Base-by-base conservation (phyloP, 192 early-diverging fungal species). In the Podila horticola region DNA sequence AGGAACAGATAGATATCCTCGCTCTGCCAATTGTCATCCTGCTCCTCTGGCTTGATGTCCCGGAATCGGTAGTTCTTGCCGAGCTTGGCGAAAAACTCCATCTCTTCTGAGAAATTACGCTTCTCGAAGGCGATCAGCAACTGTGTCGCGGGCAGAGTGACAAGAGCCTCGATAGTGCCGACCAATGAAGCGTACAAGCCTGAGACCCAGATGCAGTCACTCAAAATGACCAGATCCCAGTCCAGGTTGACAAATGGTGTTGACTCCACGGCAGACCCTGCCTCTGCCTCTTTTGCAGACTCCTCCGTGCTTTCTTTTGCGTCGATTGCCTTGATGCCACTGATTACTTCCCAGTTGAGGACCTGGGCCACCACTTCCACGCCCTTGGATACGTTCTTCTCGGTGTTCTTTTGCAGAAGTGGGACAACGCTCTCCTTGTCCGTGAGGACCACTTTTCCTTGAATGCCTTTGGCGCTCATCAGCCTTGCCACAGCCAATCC, bases 401-500 rank as follows among this genome's bases (percentile, higher is more conserved):
- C 51, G 5, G 79, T 33, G 62, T 90, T 90, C 13, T 63, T 62
- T 41, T 71, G 72, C 19, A 87, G 62, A 17, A 89, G 62, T 30
- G 83, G 83, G n/a, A 88, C 19, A 6, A 83, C 74, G 19, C 64
- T 77, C 20, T 71, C 69, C 73, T 75, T 82, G 66, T 91, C 90
- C 20, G 89, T 90, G 17, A 90, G 66, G 24, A 84, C 74, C n/a
- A 90, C 70, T 31, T 41, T 41, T 10, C 66, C 62, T 10, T 10
- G 51, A 4, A 60, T 55, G 0, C 28, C 30, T 7, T 55, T 50
- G 31, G 34, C 30, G 20, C 62, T 58, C 34, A 81, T 22, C 49
- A 81, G 64, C 67, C 69, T 64, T 12, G 87, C 88, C n/a, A 72
- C 64, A 17, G 75, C 84, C 26, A 91, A 55, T 0, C 89, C 90